phyloP scores from a whole-genome alignment of 2,329 filamentous ascomycete species.

The Thielaviopsis euricoi region DNA sequence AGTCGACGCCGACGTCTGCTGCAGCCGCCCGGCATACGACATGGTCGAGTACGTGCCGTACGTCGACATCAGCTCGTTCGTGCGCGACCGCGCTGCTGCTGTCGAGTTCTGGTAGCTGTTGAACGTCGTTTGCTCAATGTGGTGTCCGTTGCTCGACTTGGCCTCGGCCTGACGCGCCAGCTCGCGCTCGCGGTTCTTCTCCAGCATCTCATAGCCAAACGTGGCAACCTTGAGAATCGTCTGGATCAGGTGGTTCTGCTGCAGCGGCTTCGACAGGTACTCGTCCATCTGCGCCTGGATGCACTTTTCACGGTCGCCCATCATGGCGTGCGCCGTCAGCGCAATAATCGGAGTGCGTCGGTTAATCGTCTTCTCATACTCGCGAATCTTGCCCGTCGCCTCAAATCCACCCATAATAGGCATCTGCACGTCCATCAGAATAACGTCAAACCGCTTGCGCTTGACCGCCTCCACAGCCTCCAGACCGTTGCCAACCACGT shows the following conservation, averaged over 20 bases:
- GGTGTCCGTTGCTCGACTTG: slow-evolving; percentile 20
- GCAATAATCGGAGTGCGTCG: slow-evolving; percentile 90
- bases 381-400: slow-evolving; percentile 87
- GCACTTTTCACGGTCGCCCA: slow-evolving; percentile 94
- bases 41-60: slow-evolving; percentile 2
- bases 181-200: slow-evolving; percentile 53
- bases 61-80: slow-evolving; percentile 1
- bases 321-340: slow-evolving; percentile 93
- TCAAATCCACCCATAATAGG: slow-evolving; percentile 99
- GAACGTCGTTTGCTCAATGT: slow-evolving; percentile 3
- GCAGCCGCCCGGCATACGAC: neutral
- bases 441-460: slow-evolving; percentile 83
- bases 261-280: slow-evolving; percentile 89
- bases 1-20: neutral
- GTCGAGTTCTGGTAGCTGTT: slow-evolving; percentile 1
- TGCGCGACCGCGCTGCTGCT: neutral
- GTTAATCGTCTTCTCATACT: slow-evolving; percentile 73
- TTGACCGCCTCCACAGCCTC: slow-evolving; percentile 89
- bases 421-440: slow-evolving; percentile 99
- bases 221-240: slow-evolving; percentile 95
- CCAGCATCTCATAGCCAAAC: slow-evolving; percentile 65
- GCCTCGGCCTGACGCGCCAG: slow-evolving; percentile 33
- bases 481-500: slow-evolving; percentile 85
- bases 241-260: slow-evolving; percentile 94
- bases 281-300: slow-evolving; percentile 99